A percentile compares a stretch with the other conserved stretches of the same genome.
Conservation (phyloP, 257 asterid species). For the Penstemon barbatus region DNA sequence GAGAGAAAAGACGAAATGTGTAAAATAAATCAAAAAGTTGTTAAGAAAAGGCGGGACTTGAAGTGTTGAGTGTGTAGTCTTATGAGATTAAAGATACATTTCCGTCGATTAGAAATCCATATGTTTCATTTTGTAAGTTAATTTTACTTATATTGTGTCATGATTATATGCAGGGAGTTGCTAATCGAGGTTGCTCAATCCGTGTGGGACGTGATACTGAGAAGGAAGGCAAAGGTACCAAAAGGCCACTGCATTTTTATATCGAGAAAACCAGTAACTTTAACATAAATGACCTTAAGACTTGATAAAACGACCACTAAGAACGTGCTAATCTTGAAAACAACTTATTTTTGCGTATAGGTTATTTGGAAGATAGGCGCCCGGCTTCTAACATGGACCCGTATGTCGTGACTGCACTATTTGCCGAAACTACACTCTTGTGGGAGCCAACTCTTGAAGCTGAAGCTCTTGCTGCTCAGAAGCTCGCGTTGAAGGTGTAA, state of each 20-base stretch:
- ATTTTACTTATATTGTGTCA: neutral
- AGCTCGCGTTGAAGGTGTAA: conserved; percentile 67
- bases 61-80: too few relatives aligned
- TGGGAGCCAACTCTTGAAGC: conserved; percentile 96
- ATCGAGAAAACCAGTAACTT: neutral
- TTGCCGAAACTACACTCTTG: conserved; percentile 83
- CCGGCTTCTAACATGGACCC: conserved; percentile 99
- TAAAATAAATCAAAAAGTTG: too few relatives aligned
- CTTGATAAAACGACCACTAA: too few relatives aligned
- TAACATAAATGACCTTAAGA: neutral
- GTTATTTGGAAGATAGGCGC: conserved; percentile 97
- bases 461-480: conserved; percentile 89
- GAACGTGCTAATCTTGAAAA: conserved; percentile 2
- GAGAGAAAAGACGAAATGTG: too few relatives aligned
- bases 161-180: conserved; percentile 77
- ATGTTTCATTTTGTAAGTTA: neutral
- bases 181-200: conserved; percentile 96
- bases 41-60: too few relatives aligned
- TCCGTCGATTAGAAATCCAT: neutral
- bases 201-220: conserved; percentile 99
- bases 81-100: too few relatives aligned
- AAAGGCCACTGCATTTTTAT: neutral
- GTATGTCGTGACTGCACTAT: conserved; percentile 76
- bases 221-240: conserved; percentile 79
- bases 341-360: conserved; percentile 31